These are phyloP conservation scores for Aspergillus japonicus DNA, from an alignment of 2,329 filamentous ascomycete species.

Conservation along the genomic window DNA sequence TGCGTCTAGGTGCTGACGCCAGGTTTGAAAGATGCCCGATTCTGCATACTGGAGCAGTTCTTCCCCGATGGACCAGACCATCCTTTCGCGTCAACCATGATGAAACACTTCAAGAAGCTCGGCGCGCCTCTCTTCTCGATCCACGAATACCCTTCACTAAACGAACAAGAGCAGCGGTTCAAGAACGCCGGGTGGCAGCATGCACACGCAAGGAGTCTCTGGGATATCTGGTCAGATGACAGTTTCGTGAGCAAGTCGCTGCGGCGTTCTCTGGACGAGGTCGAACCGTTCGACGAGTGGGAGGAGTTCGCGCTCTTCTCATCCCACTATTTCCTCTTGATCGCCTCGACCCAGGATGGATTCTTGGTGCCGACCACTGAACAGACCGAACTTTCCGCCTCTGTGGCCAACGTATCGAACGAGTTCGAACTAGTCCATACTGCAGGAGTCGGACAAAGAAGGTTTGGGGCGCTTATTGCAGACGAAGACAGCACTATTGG, in stretches of 20 bases:
- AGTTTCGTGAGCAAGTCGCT: constrained; percentile 62
- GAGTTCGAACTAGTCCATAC: constrained; percentile 23
- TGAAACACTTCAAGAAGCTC: constrained; percentile 77
- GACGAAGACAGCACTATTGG: constrained; percentile 32
- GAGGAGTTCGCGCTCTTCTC: constrained; percentile 87
- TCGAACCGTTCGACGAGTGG: constrained; percentile 94
- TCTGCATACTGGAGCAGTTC: constrained; percentile 84
- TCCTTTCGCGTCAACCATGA: constrained; percentile 84
- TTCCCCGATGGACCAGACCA: constrained; percentile 74
- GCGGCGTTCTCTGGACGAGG: constrained; percentile 61
- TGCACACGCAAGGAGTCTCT: constrained; percentile 66
- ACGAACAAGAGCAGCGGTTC: constrained; percentile 70
- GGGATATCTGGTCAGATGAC: constrained; percentile 76
- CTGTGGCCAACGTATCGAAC: constrained; percentile 8
- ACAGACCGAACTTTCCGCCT: background rate
- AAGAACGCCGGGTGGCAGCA: constrained; percentile 64
- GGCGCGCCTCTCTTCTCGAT: constrained; percentile 76
- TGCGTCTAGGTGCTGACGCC: constrained; percentile 5
- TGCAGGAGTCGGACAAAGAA: constrained; percentile 50
- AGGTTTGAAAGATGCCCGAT: constrained; percentile 59
- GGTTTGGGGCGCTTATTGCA: constrained; percentile 60
- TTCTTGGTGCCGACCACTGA: background rate
- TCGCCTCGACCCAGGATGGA: constrained; percentile 52
- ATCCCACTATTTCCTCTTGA: constrained; percentile 78
- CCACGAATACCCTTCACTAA: constrained; percentile 63